Conservation (phyloP, 306 rosid species). For the Castanospermum australe region DNA sequence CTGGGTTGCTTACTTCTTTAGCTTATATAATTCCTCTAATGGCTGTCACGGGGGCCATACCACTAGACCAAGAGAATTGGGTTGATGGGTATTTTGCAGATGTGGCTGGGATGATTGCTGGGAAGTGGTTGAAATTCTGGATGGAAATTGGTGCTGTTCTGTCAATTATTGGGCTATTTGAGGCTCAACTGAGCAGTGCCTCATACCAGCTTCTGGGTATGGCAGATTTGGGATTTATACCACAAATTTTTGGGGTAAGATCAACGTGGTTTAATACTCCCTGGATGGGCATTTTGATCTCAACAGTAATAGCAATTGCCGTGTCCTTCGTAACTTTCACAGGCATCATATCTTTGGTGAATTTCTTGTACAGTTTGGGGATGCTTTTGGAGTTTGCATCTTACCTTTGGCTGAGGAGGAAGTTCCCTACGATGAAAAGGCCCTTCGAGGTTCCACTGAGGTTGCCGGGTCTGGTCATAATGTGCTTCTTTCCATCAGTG, state of each 20-base stretch:
- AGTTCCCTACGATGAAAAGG: slow-evolving; percentile 49
- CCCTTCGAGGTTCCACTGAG: slow-evolving; percentile 68
- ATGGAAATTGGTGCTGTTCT: slow-evolving; percentile 73
- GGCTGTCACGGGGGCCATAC: slow-evolving; percentile 49
- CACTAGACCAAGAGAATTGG: slow-evolving; percentile 45
- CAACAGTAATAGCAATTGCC: slow-evolving; percentile 50
- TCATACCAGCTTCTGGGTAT: slow-evolving; percentile 77
- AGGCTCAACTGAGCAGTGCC: slow-evolving; percentile 80
- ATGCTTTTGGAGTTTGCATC: slow-evolving; percentile 85
- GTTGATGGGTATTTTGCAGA: slow-evolving; percentile 51
- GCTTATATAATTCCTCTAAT: slow-evolving; percentile 50
- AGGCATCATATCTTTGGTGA: slow-evolving; percentile 66
- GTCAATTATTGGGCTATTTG: slow-evolving; percentile 60
- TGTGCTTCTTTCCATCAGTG: slow-evolving; percentile 72
- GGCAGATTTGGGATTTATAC: slow-evolving; percentile 73
- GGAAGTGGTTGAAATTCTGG: slow-evolving; percentile 76
- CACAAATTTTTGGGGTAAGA: slow-evolving; percentile 49
- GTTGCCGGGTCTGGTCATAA: slow-evolving; percentile 41
- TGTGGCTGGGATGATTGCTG: slow-evolving; percentile 60
- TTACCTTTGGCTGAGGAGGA: slow-evolving; percentile 59
- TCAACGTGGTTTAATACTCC: slow-evolving; percentile 75
- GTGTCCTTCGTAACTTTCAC: slow-evolving; percentile 48
- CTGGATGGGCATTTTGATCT: slow-evolving; percentile 72
- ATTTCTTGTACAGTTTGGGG: slow-evolving; percentile 87
- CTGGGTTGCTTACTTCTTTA: slow-evolving; percentile 55